These are phyloP conservation scores for Fonsecaea pedrosoi DNA, from an alignment of 2,329 filamentous ascomycete species.

Conservation along the genomic window DNA sequence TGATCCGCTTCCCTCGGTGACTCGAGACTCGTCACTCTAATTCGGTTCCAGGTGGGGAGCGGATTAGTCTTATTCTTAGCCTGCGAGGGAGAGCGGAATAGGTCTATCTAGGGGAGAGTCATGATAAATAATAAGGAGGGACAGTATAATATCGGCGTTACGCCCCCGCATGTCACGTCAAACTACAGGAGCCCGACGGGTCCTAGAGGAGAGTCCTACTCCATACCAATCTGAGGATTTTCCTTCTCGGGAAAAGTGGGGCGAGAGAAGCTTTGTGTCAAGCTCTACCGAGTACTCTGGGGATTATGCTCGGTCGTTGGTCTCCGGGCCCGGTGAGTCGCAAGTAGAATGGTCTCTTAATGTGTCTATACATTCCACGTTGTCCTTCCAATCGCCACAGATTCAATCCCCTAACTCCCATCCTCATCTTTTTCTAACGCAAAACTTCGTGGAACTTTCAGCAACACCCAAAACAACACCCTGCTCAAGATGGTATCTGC, in stretches of 20 bases:
- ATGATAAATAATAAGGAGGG: neutral
- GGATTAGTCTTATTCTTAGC: neutral
- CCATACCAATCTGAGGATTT: neutral
- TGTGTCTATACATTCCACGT: neutral
- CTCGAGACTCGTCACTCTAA: neutral
- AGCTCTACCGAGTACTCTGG: neutral
- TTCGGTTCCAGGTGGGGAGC: neutral
- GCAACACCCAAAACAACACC: neutral
- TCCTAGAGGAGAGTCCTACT: neutral
- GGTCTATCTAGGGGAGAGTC: neutral
- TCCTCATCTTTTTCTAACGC: neutral
- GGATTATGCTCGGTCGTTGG: neutral
- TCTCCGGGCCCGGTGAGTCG: neutral
- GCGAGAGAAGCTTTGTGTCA: neutral
- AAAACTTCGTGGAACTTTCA: neutral
- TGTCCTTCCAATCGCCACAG: neutral
- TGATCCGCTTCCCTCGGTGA: neutral
- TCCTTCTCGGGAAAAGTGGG: neutral
- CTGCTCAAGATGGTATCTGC: neutral
- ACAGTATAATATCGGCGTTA: neutral
- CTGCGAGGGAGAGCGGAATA: neutral
- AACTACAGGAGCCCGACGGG: neutral
- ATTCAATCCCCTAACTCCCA: neutral
- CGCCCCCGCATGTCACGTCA: neutral
- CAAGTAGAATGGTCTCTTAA: neutral